Evolutionary conservation across 805 yeast species (phyloP).

Genomic region (Metschnikowia reukaufii): DNA sequence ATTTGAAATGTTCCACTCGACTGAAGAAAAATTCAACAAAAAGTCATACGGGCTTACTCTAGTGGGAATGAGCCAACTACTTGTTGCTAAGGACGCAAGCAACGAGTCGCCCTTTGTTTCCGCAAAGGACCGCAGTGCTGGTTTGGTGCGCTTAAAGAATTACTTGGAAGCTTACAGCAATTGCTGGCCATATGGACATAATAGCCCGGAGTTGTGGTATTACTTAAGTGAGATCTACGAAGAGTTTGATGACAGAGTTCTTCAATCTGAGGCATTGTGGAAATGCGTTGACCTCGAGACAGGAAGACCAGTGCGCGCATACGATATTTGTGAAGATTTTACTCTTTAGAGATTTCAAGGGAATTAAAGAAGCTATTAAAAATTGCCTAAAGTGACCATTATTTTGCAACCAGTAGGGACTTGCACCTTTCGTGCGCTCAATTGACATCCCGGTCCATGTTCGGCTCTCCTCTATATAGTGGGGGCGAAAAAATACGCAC

Average conservation of each 20-base stretch:
- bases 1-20: slow-evolving; percentile 39
- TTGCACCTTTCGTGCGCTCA: no score
- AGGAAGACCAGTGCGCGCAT: slow-evolving; percentile 52
- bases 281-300: slow-evolving; percentile 65
- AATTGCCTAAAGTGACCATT: no score
- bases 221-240: slow-evolving; percentile 64
- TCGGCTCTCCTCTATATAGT: slow-evolving; percentile 9
- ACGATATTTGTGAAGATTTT: slow-evolving; percentile 29
- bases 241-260: slow-evolving; percentile 48
- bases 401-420: no score
- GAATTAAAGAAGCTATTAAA: no score
- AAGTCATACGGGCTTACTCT: slow-evolving; percentile 50
- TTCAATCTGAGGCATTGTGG: slow-evolving; percentile 55
- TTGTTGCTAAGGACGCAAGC: slow-evolving; percentile 42
- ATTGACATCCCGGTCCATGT: slow-evolving; percentile 2
- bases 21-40: slow-evolving; percentile 25
- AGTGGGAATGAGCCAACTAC: slow-evolving; percentile 53
- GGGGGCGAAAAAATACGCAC: not conserved
- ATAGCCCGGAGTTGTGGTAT: slow-evolving; percentile 65
- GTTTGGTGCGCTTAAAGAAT: slow-evolving; percentile 54
- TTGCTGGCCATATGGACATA: slow-evolving; percentile 42
- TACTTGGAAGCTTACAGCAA: slow-evolving; percentile 39
- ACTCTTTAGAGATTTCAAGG: not conserved
- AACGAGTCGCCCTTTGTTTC: slow-evolving; percentile 48
- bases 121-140: slow-evolving; percentile 57